Percentiles rank a stretch among this genome's conserved stretches.
Evolutionary conservation across 345 rosid genomes (phyloP).

Genomic region (Eucalyptus sideroxylon): DNA sequence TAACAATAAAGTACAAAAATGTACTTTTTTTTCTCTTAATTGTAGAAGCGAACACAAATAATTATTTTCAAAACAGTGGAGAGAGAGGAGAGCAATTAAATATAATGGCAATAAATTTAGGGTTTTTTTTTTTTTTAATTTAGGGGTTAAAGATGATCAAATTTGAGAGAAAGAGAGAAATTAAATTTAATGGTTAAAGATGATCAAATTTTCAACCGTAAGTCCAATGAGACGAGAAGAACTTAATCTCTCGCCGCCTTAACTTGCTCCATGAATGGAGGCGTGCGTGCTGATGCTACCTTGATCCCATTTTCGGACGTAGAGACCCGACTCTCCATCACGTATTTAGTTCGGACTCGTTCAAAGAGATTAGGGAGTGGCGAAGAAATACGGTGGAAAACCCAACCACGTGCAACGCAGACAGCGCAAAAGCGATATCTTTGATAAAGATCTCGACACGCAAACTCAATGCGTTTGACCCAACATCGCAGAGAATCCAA

Average conservation of each 20-base stretch:
- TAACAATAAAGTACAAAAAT: background rate
- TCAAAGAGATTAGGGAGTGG: background rate
- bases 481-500: background rate
- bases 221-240: background rate
- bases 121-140: too few species aligned
- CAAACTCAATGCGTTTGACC: background rate
- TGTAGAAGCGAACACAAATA: background rate
- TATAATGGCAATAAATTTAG: too few species aligned
- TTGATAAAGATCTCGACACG: background rate
- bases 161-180: background rate
- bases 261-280: background rate
- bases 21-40: background rate
- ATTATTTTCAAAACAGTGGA: rapidly evolving
- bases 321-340: background rate
- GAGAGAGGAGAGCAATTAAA: background rate
- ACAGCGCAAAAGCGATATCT: background rate
- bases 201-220: background rate
- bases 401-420: background rate
- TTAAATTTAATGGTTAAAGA: background rate
- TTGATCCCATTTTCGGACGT: background rate
- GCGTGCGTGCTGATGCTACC: background rate
- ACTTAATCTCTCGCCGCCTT: background rate
- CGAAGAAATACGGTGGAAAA: background rate
- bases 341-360: background rate
- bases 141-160: too few species aligned